These are phyloP conservation scores for Cladorrhinum sp. DNA, from an alignment of 2,329 filamentous ascomycete species.

Conservation along the genomic window DNA sequence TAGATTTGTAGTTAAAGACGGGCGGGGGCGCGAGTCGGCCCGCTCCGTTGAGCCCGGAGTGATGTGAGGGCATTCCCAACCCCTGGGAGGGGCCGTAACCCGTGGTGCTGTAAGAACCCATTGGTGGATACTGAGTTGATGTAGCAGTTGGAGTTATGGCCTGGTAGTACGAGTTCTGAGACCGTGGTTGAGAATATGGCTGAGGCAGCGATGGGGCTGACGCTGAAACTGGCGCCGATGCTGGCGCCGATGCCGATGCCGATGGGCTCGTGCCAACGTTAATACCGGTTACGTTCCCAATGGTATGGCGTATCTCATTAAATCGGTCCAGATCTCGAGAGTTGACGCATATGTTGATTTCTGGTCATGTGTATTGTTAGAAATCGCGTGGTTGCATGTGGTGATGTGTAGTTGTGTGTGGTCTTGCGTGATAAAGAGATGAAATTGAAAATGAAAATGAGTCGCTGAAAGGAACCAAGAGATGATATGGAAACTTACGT, in stretches of 20 bases:
- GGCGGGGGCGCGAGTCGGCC: not conserved
- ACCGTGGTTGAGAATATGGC: not conserved
- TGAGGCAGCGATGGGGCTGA: constrained; percentile 9
- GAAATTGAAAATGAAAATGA: not conserved
- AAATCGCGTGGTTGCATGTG: not conserved
- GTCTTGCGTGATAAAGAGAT: not conserved
- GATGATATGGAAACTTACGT: constrained; percentile 56
- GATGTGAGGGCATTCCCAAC: constrained; percentile 1
- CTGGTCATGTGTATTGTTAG: constrained; percentile 27
- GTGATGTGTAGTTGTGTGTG: not conserved
- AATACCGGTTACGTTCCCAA: constrained; percentile 30
- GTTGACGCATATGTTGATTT: constrained; percentile 40
- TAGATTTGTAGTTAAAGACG: constrained; percentile 56
- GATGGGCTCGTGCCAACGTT: constrained; percentile 28
- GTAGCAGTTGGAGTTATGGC: not conserved
- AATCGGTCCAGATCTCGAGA: constrained; percentile 40
- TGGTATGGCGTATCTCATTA: constrained; percentile 43
- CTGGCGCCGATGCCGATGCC: not conserved
- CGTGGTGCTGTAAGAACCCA: constrained; percentile 12
- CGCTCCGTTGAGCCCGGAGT: not conserved
- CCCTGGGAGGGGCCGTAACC: constrained; percentile 11
- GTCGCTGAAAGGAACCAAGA: not conserved
- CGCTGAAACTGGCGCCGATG: constrained; percentile 2
- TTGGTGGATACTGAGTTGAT: constrained; percentile 11
- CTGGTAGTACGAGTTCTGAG: constrained; percentile 8